Evolutionary conservation across 2,329 filamentous ascomycete genomes (phyloP).

Genomic region (Oidium heveae): DNA sequence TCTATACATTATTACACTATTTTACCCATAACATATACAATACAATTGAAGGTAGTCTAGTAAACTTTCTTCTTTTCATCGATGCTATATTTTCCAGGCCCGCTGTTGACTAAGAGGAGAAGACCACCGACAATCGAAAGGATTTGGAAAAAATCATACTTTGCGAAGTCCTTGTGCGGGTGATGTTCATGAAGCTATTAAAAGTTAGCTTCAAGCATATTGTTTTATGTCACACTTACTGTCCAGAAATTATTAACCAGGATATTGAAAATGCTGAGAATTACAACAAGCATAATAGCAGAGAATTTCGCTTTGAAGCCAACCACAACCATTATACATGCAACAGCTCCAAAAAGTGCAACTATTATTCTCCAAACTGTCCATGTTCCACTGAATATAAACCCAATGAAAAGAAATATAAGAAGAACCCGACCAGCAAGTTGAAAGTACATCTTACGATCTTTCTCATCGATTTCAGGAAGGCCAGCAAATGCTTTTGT

Average conservation of each 20-base stretch:
- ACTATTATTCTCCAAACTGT: slow-evolving; percentile 68
- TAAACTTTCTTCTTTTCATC: slow-evolving; percentile 99
- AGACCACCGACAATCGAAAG: slow-evolving; percentile 94
- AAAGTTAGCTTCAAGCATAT: slow-evolving; percentile 1
- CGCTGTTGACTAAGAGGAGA: slow-evolving; percentile 92
- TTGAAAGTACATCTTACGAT: slow-evolving; percentile 99
- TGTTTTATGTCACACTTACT: slow-evolving; percentile 27
- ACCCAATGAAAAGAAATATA: slow-evolving; percentile 93
- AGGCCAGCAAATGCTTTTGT: slow-evolving; percentile 87
- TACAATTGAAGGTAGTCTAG: slow-evolving; percentile 19
- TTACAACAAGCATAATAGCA: slow-evolving; percentile 79
- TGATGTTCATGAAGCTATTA: slow-evolving; percentile 78
- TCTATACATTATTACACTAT: too few relatives aligned
- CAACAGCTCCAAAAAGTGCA: slow-evolving; percentile 61
- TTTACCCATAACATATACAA: too few relatives aligned
- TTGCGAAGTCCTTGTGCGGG: slow-evolving; percentile 98
- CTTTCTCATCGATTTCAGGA: slow-evolving; percentile 89
- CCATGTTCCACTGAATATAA: slow-evolving; percentile 90
- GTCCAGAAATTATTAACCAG: slow-evolving; percentile 99
- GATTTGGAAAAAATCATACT: slow-evolving; percentile 99
- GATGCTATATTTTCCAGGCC: slow-evolving; percentile 88
- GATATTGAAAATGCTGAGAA: slow-evolving; percentile 89
- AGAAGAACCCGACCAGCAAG: slow-evolving; percentile 82
- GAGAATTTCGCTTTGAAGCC: slow-evolving; percentile 99
- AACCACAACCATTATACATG: slow-evolving; percentile 95